Conservation (phyloP, 2,329 filamentous ascomycete species). For the Aspergillus ustus region DNA sequence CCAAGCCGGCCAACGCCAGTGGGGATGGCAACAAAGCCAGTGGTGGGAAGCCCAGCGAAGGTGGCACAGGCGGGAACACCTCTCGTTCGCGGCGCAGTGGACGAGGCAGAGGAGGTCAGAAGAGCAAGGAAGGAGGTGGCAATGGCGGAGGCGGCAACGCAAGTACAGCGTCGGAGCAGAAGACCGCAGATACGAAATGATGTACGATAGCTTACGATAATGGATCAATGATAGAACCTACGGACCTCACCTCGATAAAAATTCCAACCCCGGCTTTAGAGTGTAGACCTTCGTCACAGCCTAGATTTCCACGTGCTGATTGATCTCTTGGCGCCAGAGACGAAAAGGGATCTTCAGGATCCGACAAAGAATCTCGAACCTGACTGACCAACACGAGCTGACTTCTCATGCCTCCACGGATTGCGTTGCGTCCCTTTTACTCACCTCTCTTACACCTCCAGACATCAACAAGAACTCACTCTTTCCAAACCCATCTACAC, state of each 20-base stretch:
- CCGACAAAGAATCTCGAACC: not conserved
- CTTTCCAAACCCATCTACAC: not conserved
- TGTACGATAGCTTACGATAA: constrained; percentile 19
- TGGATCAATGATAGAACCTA: constrained; percentile 15
- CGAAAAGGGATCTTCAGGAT: not conserved
- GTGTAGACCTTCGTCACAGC: not conserved
- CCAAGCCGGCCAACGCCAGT: constrained; percentile 17
- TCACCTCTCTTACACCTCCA: not conserved
- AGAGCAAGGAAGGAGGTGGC: constrained; percentile 22
- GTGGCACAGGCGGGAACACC: constrained; percentile 21
- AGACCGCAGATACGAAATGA: constrained; percentile 24
- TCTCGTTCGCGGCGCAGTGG: constrained; percentile 26
- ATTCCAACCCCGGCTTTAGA: not conserved
- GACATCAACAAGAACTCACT: not conserved
- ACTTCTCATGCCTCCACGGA: not conserved
- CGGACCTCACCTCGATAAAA: not conserved
- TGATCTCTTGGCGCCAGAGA: not conserved
- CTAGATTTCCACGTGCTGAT: not conserved
- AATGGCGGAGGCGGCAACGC: constrained; percentile 13
- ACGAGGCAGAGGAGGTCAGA: constrained; percentile 14
- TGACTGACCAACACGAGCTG: not conserved
- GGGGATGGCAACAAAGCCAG: constrained; percentile 16
- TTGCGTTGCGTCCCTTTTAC: not conserved
- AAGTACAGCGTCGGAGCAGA: constrained; percentile 17
- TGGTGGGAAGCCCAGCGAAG: constrained; percentile 21